Evolutionary conservation across 2,329 filamentous ascomycete species (phyloP), one percentile per base, ranked within the genome.

Genomic region (Emmonsia crescens): DNA sequence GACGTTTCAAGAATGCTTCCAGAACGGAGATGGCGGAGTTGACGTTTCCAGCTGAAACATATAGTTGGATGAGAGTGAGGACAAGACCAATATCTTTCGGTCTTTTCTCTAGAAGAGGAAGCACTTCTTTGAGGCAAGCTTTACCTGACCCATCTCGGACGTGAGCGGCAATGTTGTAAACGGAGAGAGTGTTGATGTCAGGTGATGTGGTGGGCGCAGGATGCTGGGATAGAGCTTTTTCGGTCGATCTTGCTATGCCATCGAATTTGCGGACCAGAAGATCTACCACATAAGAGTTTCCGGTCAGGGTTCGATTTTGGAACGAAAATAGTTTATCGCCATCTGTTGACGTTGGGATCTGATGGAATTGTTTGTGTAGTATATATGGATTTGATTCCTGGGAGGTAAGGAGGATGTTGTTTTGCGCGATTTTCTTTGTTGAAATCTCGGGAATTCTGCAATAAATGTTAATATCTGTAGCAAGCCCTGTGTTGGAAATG

Each of bases 1-100:
- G 80, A 10, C 83, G 83, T 64, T 82, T 82, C 61, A 96, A 82
- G 71, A 94, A 92, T 1, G 82, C 78, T 71, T 96, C 88, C 1
- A 96, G 79, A 5, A 90, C 79, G n/a, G 81, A 79, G 42, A 91
- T 83, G 4, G 93, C 93, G 3, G 88, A 85, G 36, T 83, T 86
- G 33, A 84, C 81, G 70, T 93, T 91, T 55, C 86, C 84, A 48
- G 81, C 83, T 58, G 85, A 80, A 19, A 94, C 79, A 70, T 95
- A 91, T 52, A 96, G 82, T 72, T 96, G 91, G 10, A 93, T 82
- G 61, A 91, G 83, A 10, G 89, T 91, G 46, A 96, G 79, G 29
- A 89, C 77, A 2, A 96, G 80, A 1, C 92, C 93, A 27, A 96
- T 79, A 70, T 96, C 91, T 63, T 84, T 84, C 0, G 91, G 89